A percentile compares a stretch with the other conserved stretches of the same genome.
Conservation (phyloP, 177 flowering plant genomes). For the Vitis hybrid region DNA sequence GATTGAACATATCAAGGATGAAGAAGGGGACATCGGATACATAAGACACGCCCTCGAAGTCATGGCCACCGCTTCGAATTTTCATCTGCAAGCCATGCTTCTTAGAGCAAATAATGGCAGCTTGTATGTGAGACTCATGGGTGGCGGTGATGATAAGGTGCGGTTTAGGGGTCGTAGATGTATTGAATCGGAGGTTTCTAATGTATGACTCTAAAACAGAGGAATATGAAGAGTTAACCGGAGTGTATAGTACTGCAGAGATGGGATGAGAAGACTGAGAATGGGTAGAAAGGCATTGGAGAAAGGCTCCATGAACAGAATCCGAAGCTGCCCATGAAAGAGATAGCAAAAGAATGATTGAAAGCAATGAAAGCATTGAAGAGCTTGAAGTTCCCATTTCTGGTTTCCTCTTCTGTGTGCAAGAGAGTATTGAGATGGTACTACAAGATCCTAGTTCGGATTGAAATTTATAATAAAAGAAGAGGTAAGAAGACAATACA, state of each 20-base stretch:
- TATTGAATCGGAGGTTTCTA: slow-evolving; percentile 34
- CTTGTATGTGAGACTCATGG: slow-evolving; percentile 26
- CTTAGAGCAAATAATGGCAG: slow-evolving; percentile 22
- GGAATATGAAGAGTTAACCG: slow-evolving; percentile 29
- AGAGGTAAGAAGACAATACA: too few relatives aligned
- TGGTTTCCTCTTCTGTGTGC: too few relatives aligned
- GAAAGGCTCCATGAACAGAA: not conserved
- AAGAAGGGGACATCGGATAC: slow-evolving; percentile 19
- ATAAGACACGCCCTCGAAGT: slow-evolving; percentile 38
- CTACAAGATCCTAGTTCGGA: too few relatives aligned
- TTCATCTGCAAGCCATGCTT: slow-evolving; percentile 17
- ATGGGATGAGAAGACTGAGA: slow-evolving; percentile 12
- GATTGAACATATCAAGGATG: slow-evolving; percentile 27
- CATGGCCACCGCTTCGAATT: slow-evolving; percentile 44
- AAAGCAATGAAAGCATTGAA: too few relatives aligned
- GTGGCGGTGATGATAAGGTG: slow-evolving; percentile 22
- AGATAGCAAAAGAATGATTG: too few relatives aligned
- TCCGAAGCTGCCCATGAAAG: too few relatives aligned
- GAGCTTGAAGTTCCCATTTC: too few relatives aligned
- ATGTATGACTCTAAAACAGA: slow-evolving; percentile 32
- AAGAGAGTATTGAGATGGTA: too few relatives aligned
- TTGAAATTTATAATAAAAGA: too few relatives aligned
- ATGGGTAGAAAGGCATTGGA: slow-evolving; percentile 13
- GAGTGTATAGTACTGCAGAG: slow-evolving; percentile 20
- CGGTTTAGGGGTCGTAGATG: slow-evolving; percentile 21